Conservation (phyloP, 78 protist genomes). For the slime mould (Dictyostelium discoideum) region DNA sequence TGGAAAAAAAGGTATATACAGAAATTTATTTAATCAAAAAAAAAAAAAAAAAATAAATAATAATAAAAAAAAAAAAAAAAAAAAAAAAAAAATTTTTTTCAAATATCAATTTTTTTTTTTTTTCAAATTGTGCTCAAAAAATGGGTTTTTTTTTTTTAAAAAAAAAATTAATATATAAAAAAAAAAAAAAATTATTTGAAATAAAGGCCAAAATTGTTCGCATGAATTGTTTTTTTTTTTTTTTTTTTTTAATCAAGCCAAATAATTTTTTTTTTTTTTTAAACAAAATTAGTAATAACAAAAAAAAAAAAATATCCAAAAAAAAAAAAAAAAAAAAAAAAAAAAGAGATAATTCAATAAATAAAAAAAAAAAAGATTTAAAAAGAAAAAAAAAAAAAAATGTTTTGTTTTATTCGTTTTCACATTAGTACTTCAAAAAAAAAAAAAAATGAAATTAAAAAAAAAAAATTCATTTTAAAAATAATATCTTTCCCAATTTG, state of each 20-base stretch:
- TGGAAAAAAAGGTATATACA: not conserved
- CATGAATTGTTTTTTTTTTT: not conserved
- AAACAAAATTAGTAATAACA: not conserved
- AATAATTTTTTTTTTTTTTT: too few species aligned
- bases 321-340: too few species aligned
- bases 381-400: too few species aligned
- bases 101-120: conserved; percentile 12
- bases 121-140: not conserved
- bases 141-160: not conserved
- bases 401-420: too few species aligned
- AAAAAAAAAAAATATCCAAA: not conserved
- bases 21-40: not conserved
- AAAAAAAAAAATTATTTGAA: conserved; percentile 1
- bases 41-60: conserved; percentile 12
- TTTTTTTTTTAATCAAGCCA: too few species aligned
- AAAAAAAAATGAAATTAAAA: too few species aligned
- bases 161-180: not conserved
- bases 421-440: too few species aligned
- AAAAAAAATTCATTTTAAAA: too few species aligned
- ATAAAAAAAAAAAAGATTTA: too few species aligned
- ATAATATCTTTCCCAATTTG: too few species aligned
- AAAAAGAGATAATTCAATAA: too few species aligned
- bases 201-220: not conserved
- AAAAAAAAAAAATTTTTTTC: not conserved
- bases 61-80: not conserved